A percentile compares a stretch with the other conserved stretches of the same genome.
phyloP scores from a whole-genome alignment of 495 filamentous ascomycete species.

The Penicillium macrosclerotiorum region DNA sequence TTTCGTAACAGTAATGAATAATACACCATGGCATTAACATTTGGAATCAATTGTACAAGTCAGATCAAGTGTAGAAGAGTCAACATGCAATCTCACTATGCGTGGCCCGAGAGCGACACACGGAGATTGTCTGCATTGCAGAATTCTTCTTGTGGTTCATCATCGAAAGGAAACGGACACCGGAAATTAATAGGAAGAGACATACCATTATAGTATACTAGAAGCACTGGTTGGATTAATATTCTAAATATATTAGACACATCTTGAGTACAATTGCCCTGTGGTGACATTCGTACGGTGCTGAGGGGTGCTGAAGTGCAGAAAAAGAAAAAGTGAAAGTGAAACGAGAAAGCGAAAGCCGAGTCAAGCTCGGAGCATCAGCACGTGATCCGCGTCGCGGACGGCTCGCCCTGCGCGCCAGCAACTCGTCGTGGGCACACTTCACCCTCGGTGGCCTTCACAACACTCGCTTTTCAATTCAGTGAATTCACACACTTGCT shows the following conservation, averaged over 20 bases:
- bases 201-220: conserved; percentile 5
- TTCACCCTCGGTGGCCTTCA: too few relatives aligned
- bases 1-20: conserved; percentile 1
- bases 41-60: conserved; percentile 14
- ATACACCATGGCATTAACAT: background rate
- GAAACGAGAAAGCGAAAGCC: background rate
- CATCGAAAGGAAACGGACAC: conserved; percentile 8
- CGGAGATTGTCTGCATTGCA: conserved; percentile 57
- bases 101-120: conserved; percentile 14
- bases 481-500: background rate
- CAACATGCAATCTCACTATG: conserved; percentile 48
- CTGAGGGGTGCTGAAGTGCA: too few relatives aligned
- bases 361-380: conserved; percentile 2
- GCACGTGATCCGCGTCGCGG: conserved; percentile 25
- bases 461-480: background rate
- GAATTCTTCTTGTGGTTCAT: conserved; percentile 56
- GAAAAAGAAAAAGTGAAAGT: background rate
- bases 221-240: too few relatives aligned
- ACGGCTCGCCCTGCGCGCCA: conserved; percentile 4
- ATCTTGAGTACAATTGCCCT: background rate
- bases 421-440: background rate
- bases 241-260: too few relatives aligned
- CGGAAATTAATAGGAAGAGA: background rate
- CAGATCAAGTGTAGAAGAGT: conserved; percentile 60
- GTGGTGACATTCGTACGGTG: too few relatives aligned